Percentiles rank a stretch among this genome's conserved stretches.
Conservation (phyloP, 2,329 filamentous ascomycete species). For the Fusarium sororula region DNA sequence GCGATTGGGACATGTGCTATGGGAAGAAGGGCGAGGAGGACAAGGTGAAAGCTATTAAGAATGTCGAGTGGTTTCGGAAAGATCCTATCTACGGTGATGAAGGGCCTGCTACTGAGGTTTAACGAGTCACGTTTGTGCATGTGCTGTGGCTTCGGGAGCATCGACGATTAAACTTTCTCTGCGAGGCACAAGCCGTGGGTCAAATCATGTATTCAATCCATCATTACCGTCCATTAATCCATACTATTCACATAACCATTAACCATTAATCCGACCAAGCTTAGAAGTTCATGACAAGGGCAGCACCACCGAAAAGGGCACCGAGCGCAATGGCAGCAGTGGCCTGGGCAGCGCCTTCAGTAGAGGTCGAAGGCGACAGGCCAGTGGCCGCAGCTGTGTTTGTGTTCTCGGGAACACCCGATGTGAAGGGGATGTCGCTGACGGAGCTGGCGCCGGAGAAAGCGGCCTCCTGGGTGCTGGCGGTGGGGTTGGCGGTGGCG, state of each 20-base stretch:
- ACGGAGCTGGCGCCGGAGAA: constrained; percentile 62
- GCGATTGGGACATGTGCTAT: constrained; percentile 78
- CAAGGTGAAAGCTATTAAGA: constrained; percentile 17
- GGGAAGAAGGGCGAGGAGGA: constrained; percentile 58
- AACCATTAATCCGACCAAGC: background rate
- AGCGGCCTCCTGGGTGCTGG: constrained; percentile 55
- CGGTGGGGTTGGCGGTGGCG: constrained; percentile 47
- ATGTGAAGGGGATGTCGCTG: constrained; percentile 63
- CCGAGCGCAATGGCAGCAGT: constrained; percentile 40
- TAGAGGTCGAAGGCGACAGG: constrained; percentile 23
- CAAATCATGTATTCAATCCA: background rate
- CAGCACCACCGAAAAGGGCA: constrained; percentile 38
- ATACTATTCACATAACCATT: background rate
- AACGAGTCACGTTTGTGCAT: background rate
- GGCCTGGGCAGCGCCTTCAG: constrained; percentile 32
- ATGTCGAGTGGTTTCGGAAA: constrained; percentile 18
- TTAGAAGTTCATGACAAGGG: constrained; percentile 33
- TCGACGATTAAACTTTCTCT: background rate
- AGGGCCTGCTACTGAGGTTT: constrained; percentile 9
- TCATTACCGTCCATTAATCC: constrained; percentile 11
- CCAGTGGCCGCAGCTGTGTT: constrained; percentile 25
- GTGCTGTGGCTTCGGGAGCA: background rate
- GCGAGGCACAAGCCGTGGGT: background rate
- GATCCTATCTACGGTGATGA: constrained; percentile 33
- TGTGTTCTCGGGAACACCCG: constrained; percentile 49